phyloP scores from a whole-genome alignment of 2,329 filamentous ascomycete genomes.

The Mycosphaerella arachidis region DNA sequence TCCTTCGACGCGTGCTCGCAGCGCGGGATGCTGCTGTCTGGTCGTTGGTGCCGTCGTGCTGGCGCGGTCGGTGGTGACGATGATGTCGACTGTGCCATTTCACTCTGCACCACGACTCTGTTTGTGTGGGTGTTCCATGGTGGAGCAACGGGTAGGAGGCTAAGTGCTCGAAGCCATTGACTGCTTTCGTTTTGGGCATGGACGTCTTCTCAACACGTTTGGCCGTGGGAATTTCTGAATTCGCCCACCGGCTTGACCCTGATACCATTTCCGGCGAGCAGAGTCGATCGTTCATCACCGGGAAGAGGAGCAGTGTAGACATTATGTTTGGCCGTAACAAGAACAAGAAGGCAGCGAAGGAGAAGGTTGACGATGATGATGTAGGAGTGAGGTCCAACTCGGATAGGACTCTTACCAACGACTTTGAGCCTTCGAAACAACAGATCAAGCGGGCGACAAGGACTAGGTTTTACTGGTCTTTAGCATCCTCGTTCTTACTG shows the following conservation, averaged over 20 bases:
- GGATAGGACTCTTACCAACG: slow-evolving; percentile 28
- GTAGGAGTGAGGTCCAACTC: slow-evolving; percentile 15
- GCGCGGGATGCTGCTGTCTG: not conserved
- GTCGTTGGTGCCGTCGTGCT: not conserved
- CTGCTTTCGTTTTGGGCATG: not conserved
- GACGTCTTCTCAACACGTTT: not conserved
- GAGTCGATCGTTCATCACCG: not conserved
- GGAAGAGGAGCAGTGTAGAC: not conserved
- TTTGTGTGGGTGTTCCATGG: not conserved
- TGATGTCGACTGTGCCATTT: not conserved
- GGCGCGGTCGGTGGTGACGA: not conserved
- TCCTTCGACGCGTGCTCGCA: not conserved
- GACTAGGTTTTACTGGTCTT: slow-evolving; percentile 56
- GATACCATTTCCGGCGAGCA: not conserved
- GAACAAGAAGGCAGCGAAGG: slow-evolving; percentile 8
- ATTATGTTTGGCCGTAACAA: slow-evolving; percentile 33
- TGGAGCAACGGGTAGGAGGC: not conserved
- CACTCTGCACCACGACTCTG: not conserved
- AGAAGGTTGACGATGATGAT: slow-evolving; percentile 4
- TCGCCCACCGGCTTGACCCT: not conserved
- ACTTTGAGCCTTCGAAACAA: slow-evolving; percentile 31
- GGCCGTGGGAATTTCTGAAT: not conserved
- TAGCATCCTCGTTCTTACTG: slow-evolving; percentile 65
- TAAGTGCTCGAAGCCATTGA: not conserved
- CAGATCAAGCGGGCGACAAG: slow-evolving; percentile 48